A percentile compares a stretch with the other conserved stretches of the same genome.
Conservation (phyloP, 169 alveolate genomes). For the Plasmodium malariae region DNA sequence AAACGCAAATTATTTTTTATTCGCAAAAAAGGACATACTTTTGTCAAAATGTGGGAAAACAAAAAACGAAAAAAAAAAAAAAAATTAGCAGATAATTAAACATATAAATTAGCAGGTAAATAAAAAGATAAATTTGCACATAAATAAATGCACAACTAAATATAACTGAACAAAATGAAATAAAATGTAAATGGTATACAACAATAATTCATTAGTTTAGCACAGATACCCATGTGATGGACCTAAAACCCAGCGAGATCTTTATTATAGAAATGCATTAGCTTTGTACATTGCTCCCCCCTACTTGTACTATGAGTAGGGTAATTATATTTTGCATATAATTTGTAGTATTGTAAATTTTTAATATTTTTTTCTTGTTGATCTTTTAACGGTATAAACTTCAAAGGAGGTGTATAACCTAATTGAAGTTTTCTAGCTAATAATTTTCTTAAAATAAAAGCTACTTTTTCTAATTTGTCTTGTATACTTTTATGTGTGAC, state of each 20-base stretch:
- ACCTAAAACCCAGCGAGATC: conserved; percentile 47
- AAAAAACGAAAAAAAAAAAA: background rate
- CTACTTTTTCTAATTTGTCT: conserved; percentile 77
- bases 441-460: conserved; percentile 79
- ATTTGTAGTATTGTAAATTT: conserved; percentile 59
- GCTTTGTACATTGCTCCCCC: background rate
- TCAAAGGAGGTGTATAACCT: conserved; percentile 88
- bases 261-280: conserved; percentile 36
- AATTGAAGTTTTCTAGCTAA: conserved; percentile 85
- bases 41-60: background rate
- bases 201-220: background rate
- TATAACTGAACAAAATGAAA: too few species aligned
- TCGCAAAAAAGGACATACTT: too few species aligned
- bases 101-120: too few species aligned
- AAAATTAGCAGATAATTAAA: background rate
- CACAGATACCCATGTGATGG: background rate
- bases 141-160: background rate
- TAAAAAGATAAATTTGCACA: background rate
- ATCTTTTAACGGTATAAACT: conserved; percentile 70
- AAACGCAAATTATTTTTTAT: too few species aligned
- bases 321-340: conserved; percentile 60
- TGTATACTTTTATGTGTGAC: conserved; percentile 78
- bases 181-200: too few species aligned
- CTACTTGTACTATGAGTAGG: conserved; percentile 12
- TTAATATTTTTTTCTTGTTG: conserved; percentile 55